A percentile compares a stretch with the other conserved stretches of the same genome.
Conservation (phyloP, 1,284 basidiomycete species). For the Puccinia polysora region DNA sequence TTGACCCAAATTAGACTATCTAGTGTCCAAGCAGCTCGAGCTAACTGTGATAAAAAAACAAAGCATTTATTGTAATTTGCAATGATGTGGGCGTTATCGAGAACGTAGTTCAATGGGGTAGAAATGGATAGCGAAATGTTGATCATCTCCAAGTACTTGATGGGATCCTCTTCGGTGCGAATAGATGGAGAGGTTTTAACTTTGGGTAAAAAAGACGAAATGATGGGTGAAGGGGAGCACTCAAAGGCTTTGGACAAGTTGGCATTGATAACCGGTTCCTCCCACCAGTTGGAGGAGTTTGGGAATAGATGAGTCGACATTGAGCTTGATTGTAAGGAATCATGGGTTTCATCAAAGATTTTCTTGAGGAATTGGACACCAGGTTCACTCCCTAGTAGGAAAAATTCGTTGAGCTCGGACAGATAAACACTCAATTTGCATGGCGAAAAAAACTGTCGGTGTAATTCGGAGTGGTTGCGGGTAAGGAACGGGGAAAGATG, state of each 20-base stretch:
- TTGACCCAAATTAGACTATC: constrained; percentile 26
- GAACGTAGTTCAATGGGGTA: constrained; percentile 25
- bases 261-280: constrained; percentile 13
- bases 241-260: constrained; percentile 26
- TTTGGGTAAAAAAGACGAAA: constrained; percentile 21
- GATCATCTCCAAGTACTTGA: constrained; percentile 20
- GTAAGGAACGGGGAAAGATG: constrained; percentile 1
- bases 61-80: constrained; percentile 8
- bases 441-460: constrained; percentile 5
- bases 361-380: constrained; percentile 17
- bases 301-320: neutral
- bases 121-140: constrained; percentile 12
- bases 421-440: constrained; percentile 13
- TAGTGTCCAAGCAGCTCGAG: neutral
- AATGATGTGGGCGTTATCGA: constrained; percentile 13
- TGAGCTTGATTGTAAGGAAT: neutral
- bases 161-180: neutral
- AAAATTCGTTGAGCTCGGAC: constrained; percentile 28
- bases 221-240: neutral
- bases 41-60: constrained; percentile 15
- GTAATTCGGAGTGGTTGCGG: constrained; percentile 6
- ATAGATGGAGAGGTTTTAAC: constrained; percentile 1
- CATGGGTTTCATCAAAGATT: constrained; percentile 11
- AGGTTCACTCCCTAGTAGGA: constrained; percentile 6
- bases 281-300: constrained; percentile 21